Percentiles rank a stretch among this genome's conserved stretches.
Evolutionary conservation across 1,139 yeast genomes (phyloP).

Genomic region (Geotrichum histeridarum): DNA sequence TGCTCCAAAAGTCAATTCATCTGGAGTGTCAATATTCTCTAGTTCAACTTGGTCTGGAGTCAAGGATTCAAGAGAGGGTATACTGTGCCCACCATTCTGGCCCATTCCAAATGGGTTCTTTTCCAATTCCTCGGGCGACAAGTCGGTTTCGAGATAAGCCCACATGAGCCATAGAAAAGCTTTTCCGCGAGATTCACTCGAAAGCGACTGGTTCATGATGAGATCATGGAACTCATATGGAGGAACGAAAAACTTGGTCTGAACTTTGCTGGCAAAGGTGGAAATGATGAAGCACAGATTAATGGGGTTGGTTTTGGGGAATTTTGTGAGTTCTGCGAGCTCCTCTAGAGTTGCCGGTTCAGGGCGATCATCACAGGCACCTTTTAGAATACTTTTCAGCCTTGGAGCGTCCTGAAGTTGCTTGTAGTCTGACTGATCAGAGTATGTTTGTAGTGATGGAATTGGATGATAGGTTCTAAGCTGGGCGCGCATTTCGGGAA

Average conservation of each 20-base stretch:
- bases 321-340: conserved; percentile 49
- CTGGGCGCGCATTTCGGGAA: conserved; percentile 94
- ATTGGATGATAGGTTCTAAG: conserved; percentile 89
- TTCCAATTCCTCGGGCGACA: conserved; percentile 49
- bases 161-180: conserved; percentile 73
- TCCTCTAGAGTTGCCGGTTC: conserved; percentile 45
- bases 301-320: conserved; percentile 59
- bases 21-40: conserved; percentile 66
- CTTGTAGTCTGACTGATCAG: conserved; percentile 51
- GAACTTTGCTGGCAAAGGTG: conserved; percentile 53
- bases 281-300: conserved; percentile 72
- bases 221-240: conserved; percentile 54
- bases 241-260: conserved; percentile 38
- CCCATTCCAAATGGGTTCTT: conserved; percentile 61
- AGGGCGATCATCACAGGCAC: conserved; percentile 58
- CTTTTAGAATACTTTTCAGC: conserved; percentile 80
- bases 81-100: conserved; percentile 21
- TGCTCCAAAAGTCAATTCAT: conserved; percentile 67
- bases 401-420: conserved; percentile 95
- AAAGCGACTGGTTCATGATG: conserved; percentile 48
- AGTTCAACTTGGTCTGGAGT: conserved; percentile 40
- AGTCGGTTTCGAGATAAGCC: conserved; percentile 51
- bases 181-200: conserved; percentile 62
- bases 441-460: conserved; percentile 76
- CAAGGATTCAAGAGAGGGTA: conserved; percentile 29